Evolutionary conservation across 371 early-diverging fungal genomes (phyloP).

Genomic region (Catenaria anguillulae): DNA sequence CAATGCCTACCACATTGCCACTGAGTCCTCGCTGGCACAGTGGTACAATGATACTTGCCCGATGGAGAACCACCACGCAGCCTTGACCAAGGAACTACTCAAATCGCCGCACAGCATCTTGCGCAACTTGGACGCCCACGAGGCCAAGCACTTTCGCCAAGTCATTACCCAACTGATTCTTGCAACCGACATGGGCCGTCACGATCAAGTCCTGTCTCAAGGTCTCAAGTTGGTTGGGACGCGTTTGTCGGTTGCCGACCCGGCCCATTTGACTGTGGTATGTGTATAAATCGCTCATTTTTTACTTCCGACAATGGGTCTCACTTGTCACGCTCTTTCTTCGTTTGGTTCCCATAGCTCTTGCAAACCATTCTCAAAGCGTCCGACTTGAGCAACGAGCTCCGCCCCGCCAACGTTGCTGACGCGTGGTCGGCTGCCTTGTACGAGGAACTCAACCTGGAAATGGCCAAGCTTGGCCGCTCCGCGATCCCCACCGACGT

Average conservation of each 20-base stretch:
- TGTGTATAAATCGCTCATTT: too few relatives aligned
- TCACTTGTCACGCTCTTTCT: too few relatives aligned
- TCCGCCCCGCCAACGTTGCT: constrained; percentile 15
- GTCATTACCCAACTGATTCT: background rate
- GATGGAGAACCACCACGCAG: constrained; percentile 68
- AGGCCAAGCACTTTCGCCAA: background rate
- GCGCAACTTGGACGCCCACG: constrained; percentile 13
- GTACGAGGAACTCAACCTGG: constrained; percentile 33
- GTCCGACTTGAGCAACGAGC: constrained; percentile 34
- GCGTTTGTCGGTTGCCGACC: background rate
- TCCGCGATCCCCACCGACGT: constrained; percentile 38
- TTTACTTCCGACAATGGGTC: too few relatives aligned
- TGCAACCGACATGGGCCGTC: constrained; percentile 1
- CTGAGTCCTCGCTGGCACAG: constrained; percentile 51
- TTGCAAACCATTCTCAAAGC: constrained; percentile 17
- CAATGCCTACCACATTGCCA: constrained; percentile 71
- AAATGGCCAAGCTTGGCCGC: constrained; percentile 30
- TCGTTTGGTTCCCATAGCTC: background rate
- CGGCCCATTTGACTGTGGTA: background rate
- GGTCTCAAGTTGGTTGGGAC: background rate
- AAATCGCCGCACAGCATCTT: constrained; percentile 23
- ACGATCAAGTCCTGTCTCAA: background rate
- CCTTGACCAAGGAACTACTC: constrained; percentile 28
- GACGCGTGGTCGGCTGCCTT: constrained; percentile 39
- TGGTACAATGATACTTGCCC: constrained; percentile 58